These are phyloP conservation scores for Exophiala spinifera DNA, from an alignment of 2,329 filamentous ascomycete species.

Conservation along the genomic window DNA sequence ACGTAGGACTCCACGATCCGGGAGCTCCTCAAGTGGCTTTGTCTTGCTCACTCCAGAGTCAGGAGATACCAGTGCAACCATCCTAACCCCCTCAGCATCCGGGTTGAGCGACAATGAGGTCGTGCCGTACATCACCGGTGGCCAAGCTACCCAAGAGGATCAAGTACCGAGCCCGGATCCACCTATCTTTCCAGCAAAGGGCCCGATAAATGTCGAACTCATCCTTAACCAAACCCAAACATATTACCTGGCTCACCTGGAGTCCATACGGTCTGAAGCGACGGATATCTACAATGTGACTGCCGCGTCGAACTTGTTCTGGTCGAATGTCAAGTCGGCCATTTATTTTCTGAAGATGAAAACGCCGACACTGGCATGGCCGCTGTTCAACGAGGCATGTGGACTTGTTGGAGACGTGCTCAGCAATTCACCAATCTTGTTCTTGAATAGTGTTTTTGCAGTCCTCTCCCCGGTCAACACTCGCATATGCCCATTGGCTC, in stretches of 20 bases:
- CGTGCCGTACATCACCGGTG: background rate
- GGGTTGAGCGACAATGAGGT: background rate
- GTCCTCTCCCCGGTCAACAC: constrained; percentile 13
- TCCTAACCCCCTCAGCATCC: background rate
- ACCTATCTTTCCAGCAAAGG: constrained; percentile 1
- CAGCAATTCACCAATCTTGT: background rate
- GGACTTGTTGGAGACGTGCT: background rate
- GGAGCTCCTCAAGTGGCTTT: background rate
- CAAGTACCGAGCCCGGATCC: background rate
- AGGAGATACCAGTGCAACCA: background rate
- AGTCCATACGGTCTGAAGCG: background rate
- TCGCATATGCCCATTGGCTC: constrained; percentile 5
- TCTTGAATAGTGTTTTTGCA: constrained; percentile 9
- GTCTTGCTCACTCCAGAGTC: background rate
- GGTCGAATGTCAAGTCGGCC: constrained; percentile 10
- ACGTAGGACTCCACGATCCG: background rate
- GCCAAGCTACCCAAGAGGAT: background rate
- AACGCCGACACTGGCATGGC: constrained; percentile 10
- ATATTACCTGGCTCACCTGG: constrained; percentile 5
- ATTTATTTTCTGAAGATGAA: constrained; percentile 16
- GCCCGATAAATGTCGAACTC: constrained; percentile 1
- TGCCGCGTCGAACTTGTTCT: constrained; percentile 1
- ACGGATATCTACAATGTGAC: background rate
- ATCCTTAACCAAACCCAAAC: constrained; percentile 1
- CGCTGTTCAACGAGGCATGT: constrained; percentile 10